Evolutionary conservation across 2,329 filamentous ascomycete genomes (phyloP).

Genomic region (Conoideocrella luteorostrata): DNA sequence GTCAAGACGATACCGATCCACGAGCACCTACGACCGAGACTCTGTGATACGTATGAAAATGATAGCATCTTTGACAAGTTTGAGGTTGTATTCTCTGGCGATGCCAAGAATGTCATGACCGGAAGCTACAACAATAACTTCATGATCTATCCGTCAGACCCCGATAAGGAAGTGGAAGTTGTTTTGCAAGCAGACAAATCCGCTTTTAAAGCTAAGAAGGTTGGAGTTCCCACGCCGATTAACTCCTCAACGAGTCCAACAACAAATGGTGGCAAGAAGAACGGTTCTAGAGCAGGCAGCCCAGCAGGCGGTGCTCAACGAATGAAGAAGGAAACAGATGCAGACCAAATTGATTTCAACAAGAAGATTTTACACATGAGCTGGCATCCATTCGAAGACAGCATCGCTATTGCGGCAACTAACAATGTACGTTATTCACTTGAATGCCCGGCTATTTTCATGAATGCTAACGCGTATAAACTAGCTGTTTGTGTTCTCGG

Average conservation of each 20-base stretch:
- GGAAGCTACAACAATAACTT: constrained; percentile 99
- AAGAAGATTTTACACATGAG: constrained; percentile 99
- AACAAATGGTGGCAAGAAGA: constrained; percentile 75
- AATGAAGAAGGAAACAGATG: constrained; percentile 98
- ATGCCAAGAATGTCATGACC: constrained; percentile 99
- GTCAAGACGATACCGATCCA: constrained; percentile 99
- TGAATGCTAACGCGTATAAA: constrained; percentile 12
- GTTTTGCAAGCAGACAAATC: constrained; percentile 98
- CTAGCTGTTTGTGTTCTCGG: constrained; percentile 73
- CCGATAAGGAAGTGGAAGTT: constrained; percentile 93
- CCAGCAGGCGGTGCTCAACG: constrained; percentile 73
- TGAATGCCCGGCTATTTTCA: not conserved
- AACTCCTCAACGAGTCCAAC: constrained; percentile 72
- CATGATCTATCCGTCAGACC: constrained; percentile 98
- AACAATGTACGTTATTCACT: constrained; percentile 74
- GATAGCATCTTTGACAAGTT: constrained; percentile 99
- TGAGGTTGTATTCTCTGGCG: constrained; percentile 96
- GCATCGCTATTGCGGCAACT: constrained; percentile 97
- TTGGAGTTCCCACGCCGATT: constrained; percentile 94
- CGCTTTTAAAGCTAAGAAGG: constrained; percentile 99
- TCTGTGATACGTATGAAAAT: constrained; percentile 98
- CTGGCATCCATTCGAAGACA: constrained; percentile 99
- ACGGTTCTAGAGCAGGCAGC: constrained; percentile 78
- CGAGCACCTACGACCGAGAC: constrained; percentile 85
- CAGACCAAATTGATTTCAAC: constrained; percentile 99